Evolutionary conservation across 176 grass and related monocot genomes (phyloP).

Genomic region (Hsuehochloa calcarea): DNA sequence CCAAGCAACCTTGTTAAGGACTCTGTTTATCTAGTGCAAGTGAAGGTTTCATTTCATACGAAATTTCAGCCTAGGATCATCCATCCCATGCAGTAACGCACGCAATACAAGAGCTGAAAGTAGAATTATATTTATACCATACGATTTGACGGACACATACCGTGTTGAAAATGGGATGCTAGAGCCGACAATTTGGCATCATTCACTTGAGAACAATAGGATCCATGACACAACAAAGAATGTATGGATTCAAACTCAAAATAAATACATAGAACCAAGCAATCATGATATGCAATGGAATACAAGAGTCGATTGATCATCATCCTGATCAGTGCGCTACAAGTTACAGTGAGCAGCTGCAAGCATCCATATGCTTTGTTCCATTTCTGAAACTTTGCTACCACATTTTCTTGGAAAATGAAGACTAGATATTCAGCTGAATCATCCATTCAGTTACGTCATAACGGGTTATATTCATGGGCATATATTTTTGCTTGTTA

Average conservation of each 20-base stretch:
- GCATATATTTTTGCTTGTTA: not conserved
- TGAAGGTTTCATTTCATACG: too few relatives aligned
- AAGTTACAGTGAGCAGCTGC: not conserved
- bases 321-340: not conserved
- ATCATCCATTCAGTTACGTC: not conserved
- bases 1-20: too few relatives aligned
- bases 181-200: not conserved
- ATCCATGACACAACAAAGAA: not conserved
- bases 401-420: not conserved
- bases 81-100: too few relatives aligned
- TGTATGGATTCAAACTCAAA: not conserved
- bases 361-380: not conserved
- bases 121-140: too few relatives aligned
- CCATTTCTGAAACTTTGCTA: not conserved
- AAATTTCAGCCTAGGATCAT: too few relatives aligned
- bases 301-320: not conserved
- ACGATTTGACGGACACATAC: too few relatives aligned
- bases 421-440: not conserved
- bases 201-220: not conserved
- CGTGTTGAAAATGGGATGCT: not conserved
- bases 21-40: too few relatives aligned
- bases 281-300: not conserved
- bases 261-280: too few relatives aligned
- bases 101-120: too few relatives aligned
- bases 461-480: not conserved